Conservation (phyloP, 208 protist genomes). For the Wallacemonas collosoma region DNA sequence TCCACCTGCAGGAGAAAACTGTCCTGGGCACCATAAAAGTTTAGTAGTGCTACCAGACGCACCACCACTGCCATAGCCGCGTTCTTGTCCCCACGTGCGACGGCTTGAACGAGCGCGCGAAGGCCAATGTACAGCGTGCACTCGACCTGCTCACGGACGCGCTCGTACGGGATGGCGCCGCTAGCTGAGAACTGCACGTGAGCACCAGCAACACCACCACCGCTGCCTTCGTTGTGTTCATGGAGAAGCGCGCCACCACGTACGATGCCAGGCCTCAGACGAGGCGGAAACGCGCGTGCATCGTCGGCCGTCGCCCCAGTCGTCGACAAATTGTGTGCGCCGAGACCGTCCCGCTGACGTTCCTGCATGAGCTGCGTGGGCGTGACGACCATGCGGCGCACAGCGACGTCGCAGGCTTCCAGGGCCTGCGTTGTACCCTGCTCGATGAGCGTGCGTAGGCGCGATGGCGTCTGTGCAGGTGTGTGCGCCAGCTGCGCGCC, state of each 20-base stretch:
- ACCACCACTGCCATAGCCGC: conserved; percentile 25
- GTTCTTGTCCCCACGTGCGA: conserved; percentile 45
- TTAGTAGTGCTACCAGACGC: conserved; percentile 38
- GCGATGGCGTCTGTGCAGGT: conserved; percentile 39
- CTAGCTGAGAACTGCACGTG: conserved; percentile 1
- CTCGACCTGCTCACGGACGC: conserved; percentile 20
- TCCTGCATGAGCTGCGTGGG: conserved; percentile 7
- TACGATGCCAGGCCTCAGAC: not conserved
- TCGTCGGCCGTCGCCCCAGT: not conserved
- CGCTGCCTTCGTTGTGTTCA: not conserved
- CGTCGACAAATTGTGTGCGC: not conserved
- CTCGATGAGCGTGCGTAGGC: conserved; percentile 27
- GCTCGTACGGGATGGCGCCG: not conserved
- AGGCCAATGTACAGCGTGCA: conserved; percentile 40
- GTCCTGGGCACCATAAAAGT: conserved; percentile 16
- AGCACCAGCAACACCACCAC: not conserved
- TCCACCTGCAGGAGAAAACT: not conserved
- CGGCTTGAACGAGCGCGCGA: conserved; percentile 33
- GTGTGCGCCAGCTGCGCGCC: too few species aligned
- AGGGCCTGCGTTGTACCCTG: conserved; percentile 2
- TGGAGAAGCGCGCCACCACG: conserved; percentile 5
- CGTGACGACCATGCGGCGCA: conserved; percentile 14
- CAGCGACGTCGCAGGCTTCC: not conserved
- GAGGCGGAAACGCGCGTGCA: not conserved
- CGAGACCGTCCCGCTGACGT: not conserved